These are phyloP conservation scores for Chaetomium tenue DNA, from an alignment of 495 filamentous ascomycete genomes.

Conservation along the genomic window DNA sequence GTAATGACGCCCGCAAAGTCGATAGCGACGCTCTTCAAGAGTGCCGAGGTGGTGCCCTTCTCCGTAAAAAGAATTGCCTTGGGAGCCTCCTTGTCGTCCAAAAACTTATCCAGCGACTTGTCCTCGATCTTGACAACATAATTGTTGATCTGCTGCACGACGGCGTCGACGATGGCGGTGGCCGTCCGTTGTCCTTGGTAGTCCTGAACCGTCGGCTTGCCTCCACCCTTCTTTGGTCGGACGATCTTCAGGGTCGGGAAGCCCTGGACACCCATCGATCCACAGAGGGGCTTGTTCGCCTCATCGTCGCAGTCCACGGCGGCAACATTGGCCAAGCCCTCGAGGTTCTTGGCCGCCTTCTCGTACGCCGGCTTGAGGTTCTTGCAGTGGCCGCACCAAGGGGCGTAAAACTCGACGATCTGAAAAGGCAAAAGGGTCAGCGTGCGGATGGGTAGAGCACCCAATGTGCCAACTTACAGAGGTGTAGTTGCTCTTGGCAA, in stretches of 20 bases:
- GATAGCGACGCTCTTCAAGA: slow-evolving; percentile 81
- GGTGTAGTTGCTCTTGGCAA: slow-evolving; percentile 85
- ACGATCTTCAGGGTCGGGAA: slow-evolving; percentile 98
- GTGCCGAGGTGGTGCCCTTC: slow-evolving; percentile 80
- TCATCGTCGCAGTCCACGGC: slow-evolving; percentile 97
- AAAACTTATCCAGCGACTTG: slow-evolving; percentile 73
- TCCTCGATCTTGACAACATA: slow-evolving; percentile 85
- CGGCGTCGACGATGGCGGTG: slow-evolving; percentile 82
- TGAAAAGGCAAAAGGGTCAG: slow-evolving; percentile 25
- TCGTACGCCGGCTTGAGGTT: slow-evolving; percentile 95
- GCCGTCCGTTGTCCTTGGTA: slow-evolving; percentile 81
- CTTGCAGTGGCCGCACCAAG: slow-evolving; percentile 95
- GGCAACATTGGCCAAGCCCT: slow-evolving; percentile 88
- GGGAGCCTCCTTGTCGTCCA: slow-evolving; percentile 65
- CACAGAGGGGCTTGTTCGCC: slow-evolving; percentile 85
- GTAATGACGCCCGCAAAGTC: slow-evolving; percentile 83
- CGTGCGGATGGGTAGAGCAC: not conserved
- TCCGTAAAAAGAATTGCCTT: slow-evolving; percentile 95
- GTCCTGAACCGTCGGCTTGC: slow-evolving; percentile 85
- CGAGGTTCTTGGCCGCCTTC: slow-evolving; percentile 83
- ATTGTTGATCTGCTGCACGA: slow-evolving; percentile 85
- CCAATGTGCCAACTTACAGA: slow-evolving; percentile 60
- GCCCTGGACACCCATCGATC: slow-evolving; percentile 84
- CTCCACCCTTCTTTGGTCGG: slow-evolving; percentile 69
- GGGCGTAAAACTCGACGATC: slow-evolving; percentile 82